Evolutionary conservation across 2,329 filamentous ascomycete species (phyloP), one percentile per base, ranked within the genome.

Genomic region (Graphium sp.): DNA sequence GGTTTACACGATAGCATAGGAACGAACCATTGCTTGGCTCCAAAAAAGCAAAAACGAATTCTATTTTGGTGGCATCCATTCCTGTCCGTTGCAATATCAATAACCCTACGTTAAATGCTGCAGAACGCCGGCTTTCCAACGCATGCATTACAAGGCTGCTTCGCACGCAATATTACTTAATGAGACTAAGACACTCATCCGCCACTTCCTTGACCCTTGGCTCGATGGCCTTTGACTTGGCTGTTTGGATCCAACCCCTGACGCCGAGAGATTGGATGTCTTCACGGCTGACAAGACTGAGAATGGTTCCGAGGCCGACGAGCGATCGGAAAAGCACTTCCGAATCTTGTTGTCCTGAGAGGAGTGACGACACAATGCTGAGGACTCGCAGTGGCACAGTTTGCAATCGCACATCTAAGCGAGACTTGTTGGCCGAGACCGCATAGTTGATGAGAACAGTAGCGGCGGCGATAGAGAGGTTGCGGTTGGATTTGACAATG

Each of bases 381-480:
- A 82, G 45, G 5, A 83, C 53, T 7, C 60, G 56, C 27, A 33
- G n/a, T 39, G 70, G 42, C 22, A 54, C 54, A 48, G 6, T 64
- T 60, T 23, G 52, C 55, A 37, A 38, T 52, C 20, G 13, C 29
- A 12, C 12, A 17, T 10, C 29, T 18, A 5, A 30, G n/a, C 14
- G 20, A 49, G 43, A 12, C 47, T 46, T 12, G 46, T 46, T 19
- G 46, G 45, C 28, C 8, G 85, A 62, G 2, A 93, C 82, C 0
- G 83, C 64, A 37, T 80, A 78, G 52, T 98, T 95, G 46, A 95
- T 75, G 34, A 78, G 74, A 0, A 82, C 62, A 0, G 89, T 93
- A 1, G 81, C 74, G 12, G 82, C 59, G 0, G 89, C 87, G 31
- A 93, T 75, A 28, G 78, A 68, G 8, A 95, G 58, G 40, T 92